Percentiles rank a stretch among this genome's conserved stretches.
Conservation (phyloP, 2,329 filamentous ascomycete genomes). For the Diaporthe batatas region DNA sequence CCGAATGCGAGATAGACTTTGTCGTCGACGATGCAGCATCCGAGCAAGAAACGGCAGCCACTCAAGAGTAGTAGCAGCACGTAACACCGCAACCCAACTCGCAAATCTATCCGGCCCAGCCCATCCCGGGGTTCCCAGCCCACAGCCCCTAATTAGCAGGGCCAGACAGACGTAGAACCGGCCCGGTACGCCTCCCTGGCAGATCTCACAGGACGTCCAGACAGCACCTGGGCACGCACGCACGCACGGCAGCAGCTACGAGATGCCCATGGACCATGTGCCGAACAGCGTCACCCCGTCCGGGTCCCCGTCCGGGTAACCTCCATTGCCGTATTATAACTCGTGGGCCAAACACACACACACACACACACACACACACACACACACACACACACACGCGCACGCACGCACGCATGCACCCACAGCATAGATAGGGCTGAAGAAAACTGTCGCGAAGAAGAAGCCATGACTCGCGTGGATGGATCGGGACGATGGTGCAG, state of each 20-base stretch:
- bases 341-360: too few species aligned
- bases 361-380: too few species aligned
- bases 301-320: too few species aligned
- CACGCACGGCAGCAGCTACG: not conserved
- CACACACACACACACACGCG: too few species aligned
- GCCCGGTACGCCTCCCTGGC: not conserved
- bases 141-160: not conserved
- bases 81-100: constrained; percentile 27
- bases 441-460: constrained; percentile 12
- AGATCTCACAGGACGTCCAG: not conserved
- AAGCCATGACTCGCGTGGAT: constrained; percentile 1
- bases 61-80: constrained; percentile 2
- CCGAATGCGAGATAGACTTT: constrained; percentile 29
- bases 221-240: not conserved
- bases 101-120: not conserved
- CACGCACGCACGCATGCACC: too few species aligned
- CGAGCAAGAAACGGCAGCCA: constrained; percentile 5
- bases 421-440: constrained; percentile 13
- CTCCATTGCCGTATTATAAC: too few species aligned
- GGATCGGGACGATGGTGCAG: constrained; percentile 15
- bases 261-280: not conserved
- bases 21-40: constrained; percentile 18
- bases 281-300: not conserved
- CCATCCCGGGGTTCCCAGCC: not conserved
- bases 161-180: not conserved